Evolutionary conservation across 768 basidiomycete species (phyloP), one percentile per base, ranked within the genome.

Genomic region (Kockovaella imperatae): DNA sequence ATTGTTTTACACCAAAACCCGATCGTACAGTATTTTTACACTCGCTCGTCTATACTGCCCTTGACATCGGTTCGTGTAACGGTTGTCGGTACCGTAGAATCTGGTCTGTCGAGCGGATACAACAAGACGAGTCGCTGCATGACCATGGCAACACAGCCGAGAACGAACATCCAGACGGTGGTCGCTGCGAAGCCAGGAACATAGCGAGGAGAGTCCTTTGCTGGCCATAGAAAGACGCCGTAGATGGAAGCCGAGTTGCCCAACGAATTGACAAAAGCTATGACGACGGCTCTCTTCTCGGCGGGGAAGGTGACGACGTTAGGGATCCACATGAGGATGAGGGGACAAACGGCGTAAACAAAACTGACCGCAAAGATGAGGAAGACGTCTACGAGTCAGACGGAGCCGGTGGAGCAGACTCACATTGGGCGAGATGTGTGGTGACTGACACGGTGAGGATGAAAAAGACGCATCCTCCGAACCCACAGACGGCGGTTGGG

Each of bases 141-240:
- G 20, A 58, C 54, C 24, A 50, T 54, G 1, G 69, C 65, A 21
- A 52, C 30, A 23, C 61, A 42, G 17, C 53, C 58, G 42, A 65
- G 59, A 21, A 62, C 43, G 20, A 41, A 53, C 41, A 68, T 50
- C 53, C 56, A 69, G 14, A 57, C 60, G 17, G 65, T 65, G 5
- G 68, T 71, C 6, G 65, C 65, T 3, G 60, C 50, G 56, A 71
- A 71, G 1, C 69, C 69, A 28, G 61, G 63, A 30, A 63, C 60
- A 43, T 69, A 69, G 20, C 61, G 44, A 5, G 68, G 68, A 2
- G 60, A 59, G 34, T 67, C 64, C 3, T 45, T 66, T 8, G 57
- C 28, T 3, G 68, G 68, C 68, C 69, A 71, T 17, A 69, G 60
- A 62, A 69, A 71, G 35, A 62, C 60, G 43, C 69, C 67, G 54